Conservation (phyloP, 805 yeast species). For the Wickerhamiella sergipiensis region DNA sequence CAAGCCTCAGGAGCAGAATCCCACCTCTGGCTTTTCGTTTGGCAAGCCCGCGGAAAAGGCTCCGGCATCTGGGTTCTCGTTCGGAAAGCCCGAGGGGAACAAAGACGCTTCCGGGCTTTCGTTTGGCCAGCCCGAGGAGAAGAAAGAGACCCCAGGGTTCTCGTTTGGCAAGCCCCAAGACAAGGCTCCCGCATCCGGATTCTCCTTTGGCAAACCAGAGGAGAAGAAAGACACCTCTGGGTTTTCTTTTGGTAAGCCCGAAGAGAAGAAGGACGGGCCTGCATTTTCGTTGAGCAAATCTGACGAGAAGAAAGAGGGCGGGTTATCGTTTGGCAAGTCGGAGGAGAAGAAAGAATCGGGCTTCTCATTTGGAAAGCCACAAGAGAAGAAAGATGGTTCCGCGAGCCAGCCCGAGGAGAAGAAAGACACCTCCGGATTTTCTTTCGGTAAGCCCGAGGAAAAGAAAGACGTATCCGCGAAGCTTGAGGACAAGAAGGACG, state of each 20-base stretch:
- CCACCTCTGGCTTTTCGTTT: background rate
- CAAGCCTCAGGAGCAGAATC: background rate
- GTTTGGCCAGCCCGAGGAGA: background rate
- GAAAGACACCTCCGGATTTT: background rate
- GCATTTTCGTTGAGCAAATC: conserved; percentile 18
- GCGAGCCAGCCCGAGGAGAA: background rate
- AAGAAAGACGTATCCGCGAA: background rate
- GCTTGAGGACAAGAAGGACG: conserved; percentile 1
- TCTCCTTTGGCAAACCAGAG: background rate
- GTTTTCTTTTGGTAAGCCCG: background rate
- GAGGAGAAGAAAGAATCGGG: no score
- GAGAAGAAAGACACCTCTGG: background rate
- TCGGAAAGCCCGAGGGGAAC: conserved; percentile 7
- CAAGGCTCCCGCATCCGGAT: no score
- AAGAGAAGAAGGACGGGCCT: background rate
- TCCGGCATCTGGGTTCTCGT: no score
- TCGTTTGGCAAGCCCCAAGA: background rate
- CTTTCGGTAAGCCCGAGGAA: background rate
- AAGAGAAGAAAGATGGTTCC: background rate
- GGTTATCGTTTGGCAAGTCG: background rate
- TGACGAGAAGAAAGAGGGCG: conserved; percentile 4
- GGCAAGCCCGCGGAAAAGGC: conserved; percentile 1
- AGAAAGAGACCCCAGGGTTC: no score
- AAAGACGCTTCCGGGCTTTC: conserved; percentile 1
- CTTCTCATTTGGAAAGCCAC: background rate